These are phyloP conservation scores for Ulmus americana DNA, from an alignment of 331 rosid species.

Conservation along the genomic window DNA sequence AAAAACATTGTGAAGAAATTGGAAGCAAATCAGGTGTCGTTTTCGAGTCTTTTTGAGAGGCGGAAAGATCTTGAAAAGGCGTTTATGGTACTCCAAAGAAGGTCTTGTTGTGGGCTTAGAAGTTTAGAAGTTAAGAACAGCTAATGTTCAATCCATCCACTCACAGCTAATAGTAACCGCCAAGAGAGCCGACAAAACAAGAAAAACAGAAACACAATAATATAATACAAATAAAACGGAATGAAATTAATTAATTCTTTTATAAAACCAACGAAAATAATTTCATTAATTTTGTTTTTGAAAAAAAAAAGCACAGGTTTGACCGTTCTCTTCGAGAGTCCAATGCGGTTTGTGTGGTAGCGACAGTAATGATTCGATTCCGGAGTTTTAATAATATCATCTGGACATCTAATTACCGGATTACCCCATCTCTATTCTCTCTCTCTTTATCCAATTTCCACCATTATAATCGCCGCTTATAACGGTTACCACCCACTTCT, in stretches of 20 bases:
- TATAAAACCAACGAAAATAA: too few species aligned
- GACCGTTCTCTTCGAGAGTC: slow-evolving; percentile 34
- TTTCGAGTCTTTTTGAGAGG: slow-evolving; percentile 2
- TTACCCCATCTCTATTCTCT: background rate
- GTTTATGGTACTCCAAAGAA: background rate
- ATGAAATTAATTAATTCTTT: background rate
- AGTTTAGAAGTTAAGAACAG: too few species aligned
- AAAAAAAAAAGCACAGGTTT: slow-evolving; percentile 25
- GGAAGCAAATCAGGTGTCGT: background rate
- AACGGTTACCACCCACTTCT: slow-evolving; percentile 28
- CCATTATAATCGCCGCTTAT: slow-evolving; percentile 34
- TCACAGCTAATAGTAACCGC: slow-evolving; percentile 2
- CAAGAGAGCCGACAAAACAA: slow-evolving; percentile 13
- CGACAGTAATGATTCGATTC: slow-evolving; percentile 34
- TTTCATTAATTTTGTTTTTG: too few species aligned
- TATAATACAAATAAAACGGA: background rate
- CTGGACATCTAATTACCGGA: slow-evolving; percentile 17
- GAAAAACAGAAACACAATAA: background rate
- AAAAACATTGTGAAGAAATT: background rate
- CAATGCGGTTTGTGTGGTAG: slow-evolving; percentile 28
- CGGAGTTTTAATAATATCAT: slow-evolving; percentile 21
- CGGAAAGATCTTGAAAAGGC: slow-evolving; percentile 2
- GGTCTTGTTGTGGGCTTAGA: background rate
- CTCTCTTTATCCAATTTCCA: slow-evolving; percentile 6
- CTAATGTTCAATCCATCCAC: background rate